Evolutionary conservation across 1,284 basidiomycete genomes (phyloP).

Genomic region (Meira nashicola): DNA sequence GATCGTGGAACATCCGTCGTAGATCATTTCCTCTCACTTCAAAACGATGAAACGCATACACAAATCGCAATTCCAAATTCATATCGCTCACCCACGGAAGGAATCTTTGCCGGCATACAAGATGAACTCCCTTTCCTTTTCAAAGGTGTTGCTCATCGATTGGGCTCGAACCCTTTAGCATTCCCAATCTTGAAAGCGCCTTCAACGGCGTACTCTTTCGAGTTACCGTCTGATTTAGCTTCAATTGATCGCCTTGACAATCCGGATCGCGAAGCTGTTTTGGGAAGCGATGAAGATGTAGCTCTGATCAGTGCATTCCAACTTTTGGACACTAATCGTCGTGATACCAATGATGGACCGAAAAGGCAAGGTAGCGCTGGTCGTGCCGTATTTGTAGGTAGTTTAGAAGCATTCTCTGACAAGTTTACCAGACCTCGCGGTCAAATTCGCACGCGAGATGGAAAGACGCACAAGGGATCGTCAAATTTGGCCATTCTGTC

Average conservation of each 20-base stretch:
- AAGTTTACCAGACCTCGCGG: slow-evolving; percentile 5
- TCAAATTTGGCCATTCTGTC: slow-evolving; percentile 69
- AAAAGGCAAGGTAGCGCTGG: slow-evolving; percentile 5
- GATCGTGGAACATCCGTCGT: slow-evolving; percentile 54
- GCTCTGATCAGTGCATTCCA: slow-evolving; percentile 82
- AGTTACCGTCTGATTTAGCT: slow-evolving; percentile 1
- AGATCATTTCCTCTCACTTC: slow-evolving; percentile 55
- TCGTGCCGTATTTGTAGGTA: slow-evolving; percentile 56
- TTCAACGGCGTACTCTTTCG: slow-evolving; percentile 52
- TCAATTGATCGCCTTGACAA: neutral
- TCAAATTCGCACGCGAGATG: slow-evolving; percentile 61
- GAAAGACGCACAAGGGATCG: slow-evolving; percentile 58
- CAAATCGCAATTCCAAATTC: slow-evolving; percentile 23
- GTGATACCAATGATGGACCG: neutral
- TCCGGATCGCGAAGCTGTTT: neutral
- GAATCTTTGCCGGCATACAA: slow-evolving; percentile 41
- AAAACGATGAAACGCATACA: slow-evolving; percentile 33
- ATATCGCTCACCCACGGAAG: slow-evolving; percentile 17
- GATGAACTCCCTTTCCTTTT: slow-evolving; percentile 61
- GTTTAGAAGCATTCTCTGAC: slow-evolving; percentile 69
- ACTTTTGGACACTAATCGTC: slow-evolving; percentile 66
- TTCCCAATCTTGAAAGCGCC: slow-evolving; percentile 77
- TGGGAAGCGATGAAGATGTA: slow-evolving; percentile 63
- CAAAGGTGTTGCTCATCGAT: slow-evolving; percentile 65
- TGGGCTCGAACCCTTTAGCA: slow-evolving; percentile 74